Percentiles rank a stretch among this genome's conserved stretches.
phyloP scores from a whole-genome alignment of 2,329 filamentous ascomycete species.

The Penicillium sp. region DNA sequence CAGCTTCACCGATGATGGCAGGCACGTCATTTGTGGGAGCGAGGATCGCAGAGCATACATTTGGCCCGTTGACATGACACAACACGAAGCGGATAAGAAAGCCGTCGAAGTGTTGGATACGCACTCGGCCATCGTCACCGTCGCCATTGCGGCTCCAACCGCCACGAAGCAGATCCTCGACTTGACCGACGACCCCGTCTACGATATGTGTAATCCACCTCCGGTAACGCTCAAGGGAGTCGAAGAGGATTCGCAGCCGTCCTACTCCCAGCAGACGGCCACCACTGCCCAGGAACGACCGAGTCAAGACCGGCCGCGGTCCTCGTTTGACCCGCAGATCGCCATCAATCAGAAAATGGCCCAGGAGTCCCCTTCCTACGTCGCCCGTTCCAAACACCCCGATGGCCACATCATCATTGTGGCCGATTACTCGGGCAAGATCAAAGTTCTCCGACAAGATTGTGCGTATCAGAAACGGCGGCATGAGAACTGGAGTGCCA shows the following conservation, averaged over 20 bases:
- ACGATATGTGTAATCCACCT: conserved; percentile 91
- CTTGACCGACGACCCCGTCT: conserved; percentile 84
- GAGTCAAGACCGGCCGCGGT: conserved; percentile 19
- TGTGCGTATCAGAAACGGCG: conserved; percentile 76
- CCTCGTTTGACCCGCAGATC: conserved; percentile 28
- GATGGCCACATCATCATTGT: conserved; percentile 89
- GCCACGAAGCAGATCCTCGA: conserved; percentile 71
- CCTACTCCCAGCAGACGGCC: conserved; percentile 16
- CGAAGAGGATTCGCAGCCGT: conserved; percentile 54
- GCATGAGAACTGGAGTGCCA: conserved; percentile 70
- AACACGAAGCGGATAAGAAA: conserved; percentile 70
- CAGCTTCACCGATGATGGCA: conserved; percentile 77
- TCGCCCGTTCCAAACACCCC: conserved; percentile 67
- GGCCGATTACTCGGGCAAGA: conserved; percentile 76
- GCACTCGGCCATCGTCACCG: conserved; percentile 80
- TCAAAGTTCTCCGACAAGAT: conserved; percentile 94
- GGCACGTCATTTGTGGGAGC: conserved; percentile 84
- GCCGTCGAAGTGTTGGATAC: conserved; percentile 88
- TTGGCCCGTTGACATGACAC: conserved; percentile 63
- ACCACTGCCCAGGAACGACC: conserved; percentile 20
- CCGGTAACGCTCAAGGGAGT: conserved; percentile 74
- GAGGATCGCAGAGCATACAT: conserved; percentile 88
- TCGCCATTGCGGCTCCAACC: conserved; percentile 76
- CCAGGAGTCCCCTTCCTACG: conserved; percentile 69
- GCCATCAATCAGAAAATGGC: conserved; percentile 40